Evolutionary conservation across 78 protist genomes (phyloP).

Genomic region (Isochrysis galbana): DNA sequence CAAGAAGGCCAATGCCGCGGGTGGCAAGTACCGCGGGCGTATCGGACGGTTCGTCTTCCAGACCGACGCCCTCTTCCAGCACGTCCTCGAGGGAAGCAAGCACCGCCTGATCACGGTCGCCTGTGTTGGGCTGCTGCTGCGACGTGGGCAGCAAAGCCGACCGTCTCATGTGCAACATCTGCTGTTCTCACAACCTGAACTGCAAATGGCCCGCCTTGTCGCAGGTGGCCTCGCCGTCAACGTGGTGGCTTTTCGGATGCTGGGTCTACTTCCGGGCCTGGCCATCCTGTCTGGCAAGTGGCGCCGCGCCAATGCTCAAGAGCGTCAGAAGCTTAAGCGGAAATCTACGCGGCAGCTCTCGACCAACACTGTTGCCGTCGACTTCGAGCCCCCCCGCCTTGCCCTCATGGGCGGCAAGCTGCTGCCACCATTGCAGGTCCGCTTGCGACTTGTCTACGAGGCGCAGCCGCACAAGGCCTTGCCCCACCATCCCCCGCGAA

Average conservation of each 20-base stretch:
- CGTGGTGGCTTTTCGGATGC: neutral
- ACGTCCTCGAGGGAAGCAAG: neutral
- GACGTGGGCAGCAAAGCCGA: no score
- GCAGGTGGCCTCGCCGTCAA: neutral
- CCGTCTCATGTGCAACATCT: no score
- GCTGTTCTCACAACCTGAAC: no score
- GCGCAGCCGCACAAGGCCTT: no score
- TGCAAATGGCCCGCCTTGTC: no score
- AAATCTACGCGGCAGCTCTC: neutral
- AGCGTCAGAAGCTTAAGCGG: neutral
- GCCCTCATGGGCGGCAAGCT: neutral
- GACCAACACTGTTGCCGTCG: neutral
- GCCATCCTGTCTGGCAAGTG: neutral
- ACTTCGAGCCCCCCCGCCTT: neutral
- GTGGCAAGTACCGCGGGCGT: slow-evolving; percentile 6
- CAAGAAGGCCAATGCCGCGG: neutral
- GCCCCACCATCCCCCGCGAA: neutral
- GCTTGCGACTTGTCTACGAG: no score
- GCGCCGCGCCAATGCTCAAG: neutral
- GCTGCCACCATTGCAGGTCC: no score
- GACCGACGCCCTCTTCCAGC: slow-evolving; percentile 13
- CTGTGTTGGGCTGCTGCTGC: no score
- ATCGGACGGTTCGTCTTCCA: neutral
- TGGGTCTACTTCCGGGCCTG: neutral
- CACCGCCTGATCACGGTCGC: no score